These are phyloP conservation scores for Ophiostoma ips DNA, from an alignment of 2,329 filamentous ascomycete species.

Conservation along the genomic window DNA sequence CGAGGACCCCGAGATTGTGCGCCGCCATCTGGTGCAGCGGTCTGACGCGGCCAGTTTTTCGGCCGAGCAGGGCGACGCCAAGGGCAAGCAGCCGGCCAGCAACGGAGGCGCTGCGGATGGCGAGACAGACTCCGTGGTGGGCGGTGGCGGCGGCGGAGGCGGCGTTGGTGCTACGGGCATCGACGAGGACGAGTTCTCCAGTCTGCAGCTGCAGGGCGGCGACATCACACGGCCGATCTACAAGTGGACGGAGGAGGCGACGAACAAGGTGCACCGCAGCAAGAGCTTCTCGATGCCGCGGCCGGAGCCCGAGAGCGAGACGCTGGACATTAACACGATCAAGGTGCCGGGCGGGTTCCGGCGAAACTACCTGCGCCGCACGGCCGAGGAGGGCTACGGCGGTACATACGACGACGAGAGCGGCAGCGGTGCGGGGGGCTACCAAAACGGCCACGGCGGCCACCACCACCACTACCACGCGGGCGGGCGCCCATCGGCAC, in stretches of 20 bases:
- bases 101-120: neutral
- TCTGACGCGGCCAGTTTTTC: slow-evolving; percentile 36
- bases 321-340: slow-evolving; percentile 77
- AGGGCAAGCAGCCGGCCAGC: slow-evolving; percentile 38
- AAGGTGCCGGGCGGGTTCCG: slow-evolving; percentile 89
- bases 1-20: slow-evolving; percentile 86
- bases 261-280: slow-evolving; percentile 57
- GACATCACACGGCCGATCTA: slow-evolving; percentile 94
- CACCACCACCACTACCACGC: neutral
- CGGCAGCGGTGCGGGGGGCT: slow-evolving; percentile 22
- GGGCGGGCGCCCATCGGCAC: slow-evolving; percentile 13
- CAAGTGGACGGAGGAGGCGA: slow-evolving; percentile 87
- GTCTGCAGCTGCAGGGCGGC: slow-evolving; percentile 80
- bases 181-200: slow-evolving; percentile 78
- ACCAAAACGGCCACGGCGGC: neutral
- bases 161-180: slow-evolving; percentile 15
- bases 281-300: slow-evolving; percentile 74
- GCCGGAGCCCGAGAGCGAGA: slow-evolving; percentile 65
- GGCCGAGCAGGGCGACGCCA: slow-evolving; percentile 35
- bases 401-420: slow-evolving; percentile 21
- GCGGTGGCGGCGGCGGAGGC: neutral
- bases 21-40: slow-evolving; percentile 71
- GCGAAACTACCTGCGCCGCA: slow-evolving; percentile 71
- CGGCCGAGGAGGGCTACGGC: slow-evolving; percentile 37
- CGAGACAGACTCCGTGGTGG: slow-evolving; percentile 7